These are phyloP conservation scores for Torulaspora indica DNA, from an alignment of 805 yeast species.

Conservation along the genomic window DNA sequence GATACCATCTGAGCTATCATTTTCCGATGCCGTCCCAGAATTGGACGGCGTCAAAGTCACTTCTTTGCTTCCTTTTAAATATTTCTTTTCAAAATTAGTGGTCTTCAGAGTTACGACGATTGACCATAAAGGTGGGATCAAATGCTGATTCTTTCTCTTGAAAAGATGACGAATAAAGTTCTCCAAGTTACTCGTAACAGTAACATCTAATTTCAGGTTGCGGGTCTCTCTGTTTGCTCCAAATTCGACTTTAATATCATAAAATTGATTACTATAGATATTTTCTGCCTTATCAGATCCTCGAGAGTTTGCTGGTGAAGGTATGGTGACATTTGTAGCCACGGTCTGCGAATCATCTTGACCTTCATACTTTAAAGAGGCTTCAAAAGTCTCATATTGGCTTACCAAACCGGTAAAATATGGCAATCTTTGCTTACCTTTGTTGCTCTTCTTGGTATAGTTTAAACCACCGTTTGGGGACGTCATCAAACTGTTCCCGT, in stretches of 20 bases:
- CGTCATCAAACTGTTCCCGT: neutral
- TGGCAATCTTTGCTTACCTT: slow-evolving; percentile 10
- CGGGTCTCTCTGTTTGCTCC: slow-evolving; percentile 9
- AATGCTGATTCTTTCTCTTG: slow-evolving; percentile 26
- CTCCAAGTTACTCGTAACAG: slow-evolving; percentile 30
- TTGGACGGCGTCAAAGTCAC: slow-evolving; percentile 5
- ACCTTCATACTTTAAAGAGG: slow-evolving; percentile 22
- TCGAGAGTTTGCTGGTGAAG: slow-evolving; percentile 4
- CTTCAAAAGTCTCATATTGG: slow-evolving; percentile 25
- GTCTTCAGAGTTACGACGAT: slow-evolving; percentile 48
- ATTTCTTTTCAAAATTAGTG: slow-evolving; percentile 44
- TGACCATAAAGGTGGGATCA: slow-evolving; percentile 51
- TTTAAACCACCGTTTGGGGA: neutral
- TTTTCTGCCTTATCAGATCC: slow-evolving; percentile 7
- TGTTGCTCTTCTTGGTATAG: neutral
- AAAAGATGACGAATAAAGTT: slow-evolving; percentile 32
- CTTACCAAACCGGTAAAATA: slow-evolving; percentile 22
- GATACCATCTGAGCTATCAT: slow-evolving; percentile 10
- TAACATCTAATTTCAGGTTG: slow-evolving; percentile 19
- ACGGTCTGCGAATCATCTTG: slow-evolving; percentile 26
- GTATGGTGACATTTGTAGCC: slow-evolving; percentile 20
- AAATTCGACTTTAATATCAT: slow-evolving; percentile 21
- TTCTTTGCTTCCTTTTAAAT: slow-evolving; percentile 38
- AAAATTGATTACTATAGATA: slow-evolving; percentile 20
- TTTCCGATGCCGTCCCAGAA: slow-evolving; percentile 12